These are phyloP conservation scores for Corinectria fuckeliana DNA, from an alignment of 2,329 filamentous ascomycete genomes.

Conservation along the genomic window DNA sequence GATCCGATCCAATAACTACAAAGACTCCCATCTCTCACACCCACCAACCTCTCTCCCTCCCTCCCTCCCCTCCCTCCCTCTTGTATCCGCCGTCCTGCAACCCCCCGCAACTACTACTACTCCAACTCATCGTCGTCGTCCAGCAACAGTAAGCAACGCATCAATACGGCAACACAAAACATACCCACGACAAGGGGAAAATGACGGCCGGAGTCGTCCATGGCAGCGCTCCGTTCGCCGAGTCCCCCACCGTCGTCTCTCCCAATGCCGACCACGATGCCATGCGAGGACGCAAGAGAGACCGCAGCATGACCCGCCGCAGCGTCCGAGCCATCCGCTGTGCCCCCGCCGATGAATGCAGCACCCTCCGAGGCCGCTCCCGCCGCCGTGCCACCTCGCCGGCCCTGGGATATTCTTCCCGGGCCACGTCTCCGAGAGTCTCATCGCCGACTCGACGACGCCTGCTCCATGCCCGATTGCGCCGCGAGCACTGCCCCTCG, in stretches of 20 bases:
- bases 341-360: slow-evolving; percentile 47
- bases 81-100: slow-evolving; percentile 9
- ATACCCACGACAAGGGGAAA: slow-evolving; percentile 9
- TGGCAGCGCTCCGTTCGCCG: slow-evolving; percentile 30
- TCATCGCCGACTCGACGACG: slow-evolving; percentile 51
- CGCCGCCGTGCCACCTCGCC: slow-evolving; percentile 49
- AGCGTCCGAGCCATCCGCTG: slow-evolving; percentile 41
- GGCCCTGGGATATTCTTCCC: slow-evolving; percentile 39
- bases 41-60: not conserved
- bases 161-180: not conserved
- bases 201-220: slow-evolving; percentile 37
- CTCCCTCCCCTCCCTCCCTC: slow-evolving; percentile 1
- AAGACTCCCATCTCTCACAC: slow-evolving; percentile 7
- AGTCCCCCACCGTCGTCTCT: slow-evolving; percentile 30
- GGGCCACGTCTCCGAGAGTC: slow-evolving; percentile 43
- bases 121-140: not conserved
- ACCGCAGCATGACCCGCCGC: slow-evolving; percentile 46
- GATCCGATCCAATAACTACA: slow-evolving; percentile 18
- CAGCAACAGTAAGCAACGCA: not conserved
- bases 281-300: slow-evolving; percentile 49
- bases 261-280: slow-evolving; percentile 38
- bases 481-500: slow-evolving; percentile 54
- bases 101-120: slow-evolving; percentile 5
- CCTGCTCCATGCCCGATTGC: slow-evolving; percentile 49
- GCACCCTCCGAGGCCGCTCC: slow-evolving; percentile 51